Evolutionary conservation across 2,329 filamentous ascomycete species (phyloP).

Genomic region (Atkinsonella texensis): DNA sequence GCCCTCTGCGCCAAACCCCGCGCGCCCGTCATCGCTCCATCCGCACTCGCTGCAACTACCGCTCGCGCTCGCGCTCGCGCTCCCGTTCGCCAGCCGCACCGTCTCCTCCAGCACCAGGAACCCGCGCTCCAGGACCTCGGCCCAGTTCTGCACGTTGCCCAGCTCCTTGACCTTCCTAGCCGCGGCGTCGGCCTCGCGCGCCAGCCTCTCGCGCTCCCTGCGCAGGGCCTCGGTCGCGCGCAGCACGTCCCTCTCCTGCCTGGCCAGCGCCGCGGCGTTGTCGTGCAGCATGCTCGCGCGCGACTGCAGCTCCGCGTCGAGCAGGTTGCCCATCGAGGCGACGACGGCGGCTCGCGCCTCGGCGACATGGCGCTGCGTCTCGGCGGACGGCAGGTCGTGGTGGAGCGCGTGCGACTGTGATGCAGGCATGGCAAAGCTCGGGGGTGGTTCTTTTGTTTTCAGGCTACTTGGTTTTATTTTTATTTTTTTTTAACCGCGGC

Average conservation of each 20-base stretch:
- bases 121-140: slow-evolving; percentile 64
- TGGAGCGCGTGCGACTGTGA: slow-evolving; percentile 15
- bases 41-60: slow-evolving; percentile 25
- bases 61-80: slow-evolving; percentile 12
- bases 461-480: no score
- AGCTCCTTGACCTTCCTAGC: slow-evolving; percentile 61
- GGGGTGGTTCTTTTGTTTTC: no score
- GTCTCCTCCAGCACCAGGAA: slow-evolving; percentile 55
- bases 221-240: slow-evolving; percentile 47
- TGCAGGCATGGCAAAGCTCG: no score
- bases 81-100: slow-evolving; percentile 38
- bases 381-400: slow-evolving; percentile 27
- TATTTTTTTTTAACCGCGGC: no score
- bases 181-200: slow-evolving; percentile 50
- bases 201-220: slow-evolving; percentile 53
- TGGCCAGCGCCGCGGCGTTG: slow-evolving; percentile 52
- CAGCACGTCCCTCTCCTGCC: slow-evolving; percentile 54
- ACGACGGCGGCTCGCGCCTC: slow-evolving; percentile 48
- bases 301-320: slow-evolving; percentile 55
- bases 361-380: slow-evolving; percentile 35
- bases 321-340: slow-evolving; percentile 54
- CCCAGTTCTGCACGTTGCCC: slow-evolving; percentile 78
- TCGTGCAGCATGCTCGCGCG: slow-evolving; percentile 58
- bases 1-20: slow-evolving; percentile 7
- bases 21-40: slow-evolving; percentile 10